These are phyloP conservation scores for Vitis amurensis DNA, from an alignment of 164 flowering plant species.

Conservation along the genomic window DNA sequence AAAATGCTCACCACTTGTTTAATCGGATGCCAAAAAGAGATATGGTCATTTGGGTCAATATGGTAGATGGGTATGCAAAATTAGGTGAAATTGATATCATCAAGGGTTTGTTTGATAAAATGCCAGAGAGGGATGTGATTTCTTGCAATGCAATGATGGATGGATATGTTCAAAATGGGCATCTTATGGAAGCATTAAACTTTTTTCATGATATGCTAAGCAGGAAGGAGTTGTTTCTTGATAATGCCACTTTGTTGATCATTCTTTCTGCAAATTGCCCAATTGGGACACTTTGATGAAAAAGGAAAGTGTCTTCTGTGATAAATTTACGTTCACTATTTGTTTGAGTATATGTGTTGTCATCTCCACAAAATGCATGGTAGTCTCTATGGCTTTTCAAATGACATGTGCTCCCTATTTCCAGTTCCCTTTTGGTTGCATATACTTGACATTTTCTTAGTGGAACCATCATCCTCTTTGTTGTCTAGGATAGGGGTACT, in stretches of 20 bases:
- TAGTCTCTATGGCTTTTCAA: too few relatives aligned
- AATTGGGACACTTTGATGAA: conserved; percentile 45
- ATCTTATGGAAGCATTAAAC: conserved; percentile 42
- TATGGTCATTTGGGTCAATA: conserved; percentile 57
- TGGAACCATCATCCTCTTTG: too few relatives aligned
- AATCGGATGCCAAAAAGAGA: conserved; percentile 49
- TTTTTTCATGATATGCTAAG: conserved; percentile 42
- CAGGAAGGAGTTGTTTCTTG: conserved; percentile 33
- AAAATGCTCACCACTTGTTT: conserved; percentile 48
- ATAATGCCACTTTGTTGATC: conserved; percentile 42
- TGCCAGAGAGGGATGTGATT: conserved; percentile 53
- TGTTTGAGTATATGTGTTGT: too few relatives aligned
- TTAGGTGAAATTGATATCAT: conserved; percentile 41
- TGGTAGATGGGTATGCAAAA: conserved; percentile 65
- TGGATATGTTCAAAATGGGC: conserved; percentile 61
- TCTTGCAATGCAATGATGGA: conserved; percentile 68
- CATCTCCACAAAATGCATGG: too few relatives aligned
- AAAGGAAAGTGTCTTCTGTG: conserved; percentile 14
- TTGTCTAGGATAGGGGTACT: too few relatives aligned
- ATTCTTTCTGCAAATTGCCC: conserved; percentile 58
- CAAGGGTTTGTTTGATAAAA: conserved; percentile 42
- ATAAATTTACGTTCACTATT: too few relatives aligned
- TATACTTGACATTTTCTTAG: too few relatives aligned
- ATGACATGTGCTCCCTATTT: too few relatives aligned
- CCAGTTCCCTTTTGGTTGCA: too few relatives aligned